Evolutionary conservation across 139 green algal genomes (phyloP).

Genomic region (Auxenochlorella pyrenoidosa): DNA sequence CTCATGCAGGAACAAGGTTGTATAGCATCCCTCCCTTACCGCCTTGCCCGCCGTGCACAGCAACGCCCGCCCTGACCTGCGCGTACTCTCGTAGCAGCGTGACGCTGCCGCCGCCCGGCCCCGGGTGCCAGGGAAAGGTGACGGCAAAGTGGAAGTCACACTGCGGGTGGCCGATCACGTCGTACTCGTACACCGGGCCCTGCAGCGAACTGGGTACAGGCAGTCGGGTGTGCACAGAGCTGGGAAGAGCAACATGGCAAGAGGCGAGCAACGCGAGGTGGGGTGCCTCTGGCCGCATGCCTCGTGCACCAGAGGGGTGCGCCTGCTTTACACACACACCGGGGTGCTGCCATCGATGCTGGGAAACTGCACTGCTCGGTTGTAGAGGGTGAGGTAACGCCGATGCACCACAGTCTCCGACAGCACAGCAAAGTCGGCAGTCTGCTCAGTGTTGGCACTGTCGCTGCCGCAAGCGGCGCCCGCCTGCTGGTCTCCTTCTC

Average conservation of each 20-base stretch:
- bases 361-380: slow-evolving; percentile 64
- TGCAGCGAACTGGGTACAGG: not conserved
- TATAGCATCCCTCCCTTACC: too few species aligned
- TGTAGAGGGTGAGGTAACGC: slow-evolving; percentile 72
- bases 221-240: not conserved
- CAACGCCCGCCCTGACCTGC: not conserved
- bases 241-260: not conserved
- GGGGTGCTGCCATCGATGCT: not conserved
- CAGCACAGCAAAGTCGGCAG: slow-evolving; percentile 44
- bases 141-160: slow-evolving; percentile 74
- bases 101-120: slow-evolving; percentile 47
- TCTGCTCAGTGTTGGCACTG: not conserved
- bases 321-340: too few species aligned
- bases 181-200: slow-evolving; percentile 69
- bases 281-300: too few species aligned
- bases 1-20: too few species aligned
- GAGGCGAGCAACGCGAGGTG: not conserved
- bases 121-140: slow-evolving; percentile 77
- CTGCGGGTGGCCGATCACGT: slow-evolving; percentile 83
- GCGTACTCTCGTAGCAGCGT: slow-evolving; percentile 80
- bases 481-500: not conserved
- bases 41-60: not conserved
- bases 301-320: too few species aligned
- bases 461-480: not conserved
- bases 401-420: slow-evolving; percentile 51